phyloP scores from a whole-genome alignment of 306 rosid species.

The Dalbergia cultrata region DNA sequence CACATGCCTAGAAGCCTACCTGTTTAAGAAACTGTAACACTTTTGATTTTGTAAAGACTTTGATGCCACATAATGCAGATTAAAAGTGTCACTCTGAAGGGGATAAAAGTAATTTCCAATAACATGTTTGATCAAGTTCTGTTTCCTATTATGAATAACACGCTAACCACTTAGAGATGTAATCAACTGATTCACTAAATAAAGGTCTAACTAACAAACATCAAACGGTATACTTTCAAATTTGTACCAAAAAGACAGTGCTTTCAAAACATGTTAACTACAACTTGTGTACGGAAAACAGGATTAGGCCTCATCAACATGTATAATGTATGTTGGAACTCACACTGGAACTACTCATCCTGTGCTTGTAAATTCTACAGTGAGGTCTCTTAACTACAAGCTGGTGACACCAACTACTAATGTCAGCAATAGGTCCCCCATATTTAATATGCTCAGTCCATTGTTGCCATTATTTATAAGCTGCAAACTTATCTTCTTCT shows the following conservation, averaged over 20 bases:
- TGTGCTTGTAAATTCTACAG: background rate
- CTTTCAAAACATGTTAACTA: background rate
- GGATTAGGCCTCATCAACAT: background rate
- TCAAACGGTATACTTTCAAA: background rate
- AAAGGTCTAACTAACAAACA: background rate
- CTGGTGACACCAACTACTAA: constrained; percentile 55
- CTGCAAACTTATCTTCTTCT: constrained; percentile 30
- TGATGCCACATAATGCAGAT: background rate
- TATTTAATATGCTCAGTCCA: constrained; percentile 46
- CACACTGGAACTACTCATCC: background rate
- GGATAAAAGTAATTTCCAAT: background rate
- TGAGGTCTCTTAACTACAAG: constrained; percentile 38
- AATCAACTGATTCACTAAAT: background rate
- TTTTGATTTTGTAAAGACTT: background rate
- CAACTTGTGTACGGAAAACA: background rate
- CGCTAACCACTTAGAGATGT: background rate
- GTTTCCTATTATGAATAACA: background rate
- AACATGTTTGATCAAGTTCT: background rate
- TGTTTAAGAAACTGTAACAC: no score
- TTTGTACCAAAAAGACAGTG: background rate
- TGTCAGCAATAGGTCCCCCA: constrained; percentile 39
- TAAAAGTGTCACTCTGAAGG: background rate
- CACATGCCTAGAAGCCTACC: background rate
- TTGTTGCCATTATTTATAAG: constrained; percentile 43
- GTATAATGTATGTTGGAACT: background rate